Evolutionary conservation across 805 yeast species (phyloP).

Genomic region (Wickerhamiella hasegawae): DNA sequence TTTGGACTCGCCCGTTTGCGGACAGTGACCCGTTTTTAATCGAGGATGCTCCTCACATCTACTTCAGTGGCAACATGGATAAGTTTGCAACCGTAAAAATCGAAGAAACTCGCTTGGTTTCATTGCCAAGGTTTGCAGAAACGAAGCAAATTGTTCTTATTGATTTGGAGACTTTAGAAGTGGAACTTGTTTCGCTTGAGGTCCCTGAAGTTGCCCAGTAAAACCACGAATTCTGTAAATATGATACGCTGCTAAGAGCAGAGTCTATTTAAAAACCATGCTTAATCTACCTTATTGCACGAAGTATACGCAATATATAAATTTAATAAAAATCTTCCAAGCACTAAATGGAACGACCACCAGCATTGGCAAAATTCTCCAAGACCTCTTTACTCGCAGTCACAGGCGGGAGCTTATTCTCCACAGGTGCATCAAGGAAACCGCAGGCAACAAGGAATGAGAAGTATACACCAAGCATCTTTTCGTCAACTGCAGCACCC

Average conservation of each 20-base stretch:
- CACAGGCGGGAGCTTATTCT: constrained; percentile 26
- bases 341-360: too few relatives aligned
- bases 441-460: constrained; percentile 69
- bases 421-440: constrained; percentile 49
- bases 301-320: too few relatives aligned
- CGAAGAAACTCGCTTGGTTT: constrained; percentile 33
- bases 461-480: constrained; percentile 59
- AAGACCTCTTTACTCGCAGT: constrained; percentile 29
- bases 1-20: constrained; percentile 74
- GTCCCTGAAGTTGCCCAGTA: too few relatives aligned
- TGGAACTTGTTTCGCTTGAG: neutral
- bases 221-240: too few relatives aligned
- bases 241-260: too few relatives aligned
- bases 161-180: constrained; percentile 38
- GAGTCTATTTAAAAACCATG: too few relatives aligned
- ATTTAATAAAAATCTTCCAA: too few relatives aligned
- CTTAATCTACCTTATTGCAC: too few relatives aligned
- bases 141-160: constrained; percentile 52
- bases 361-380: constrained; percentile 21
- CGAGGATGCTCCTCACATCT: constrained; percentile 68
- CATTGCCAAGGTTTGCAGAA: constrained; percentile 53
- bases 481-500: constrained; percentile 61
- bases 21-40: constrained; percentile 67
- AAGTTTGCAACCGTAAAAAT: constrained; percentile 26
- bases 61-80: constrained; percentile 74